phyloP scores from a whole-genome alignment of 2,329 filamentous ascomycete species.

The Aureobasidium lini region DNA sequence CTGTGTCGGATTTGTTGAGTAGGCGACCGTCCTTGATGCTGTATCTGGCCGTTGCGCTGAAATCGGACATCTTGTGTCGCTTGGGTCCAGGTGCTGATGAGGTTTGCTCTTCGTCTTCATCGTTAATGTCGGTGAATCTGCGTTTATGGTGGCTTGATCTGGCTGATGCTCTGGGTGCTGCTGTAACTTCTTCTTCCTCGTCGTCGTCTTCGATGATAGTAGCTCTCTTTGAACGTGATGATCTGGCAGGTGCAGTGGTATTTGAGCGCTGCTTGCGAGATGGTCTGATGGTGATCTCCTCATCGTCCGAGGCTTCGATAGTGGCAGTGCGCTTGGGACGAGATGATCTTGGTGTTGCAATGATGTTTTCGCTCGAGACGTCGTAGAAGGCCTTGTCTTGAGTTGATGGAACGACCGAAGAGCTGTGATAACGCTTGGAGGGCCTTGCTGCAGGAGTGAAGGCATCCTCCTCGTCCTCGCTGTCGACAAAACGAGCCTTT shows the following conservation, averaged over 20 bases:
- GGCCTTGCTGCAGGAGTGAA: neutral
- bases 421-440: neutral
- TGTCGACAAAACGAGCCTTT: neutral
- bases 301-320: no score
- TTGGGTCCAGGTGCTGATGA: neutral
- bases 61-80: neutral
- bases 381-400: constrained; percentile 1
- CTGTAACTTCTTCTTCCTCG: neutral
- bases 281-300: no score
- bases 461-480: neutral
- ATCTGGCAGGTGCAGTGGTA: neutral
- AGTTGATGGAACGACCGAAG: neutral
- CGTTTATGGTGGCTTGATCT: neutral
- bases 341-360: neutral
- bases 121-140: neutral
- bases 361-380: neutral
- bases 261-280: no score
- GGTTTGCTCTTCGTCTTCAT: neutral
- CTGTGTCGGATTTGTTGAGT: neutral
- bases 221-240: neutral
- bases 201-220: neutral
- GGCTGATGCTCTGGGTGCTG: neutral
- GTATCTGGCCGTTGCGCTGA: neutral
- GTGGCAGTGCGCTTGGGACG: neutral
- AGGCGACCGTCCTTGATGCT: neutral